These are phyloP conservation scores for Chrysanthemum makinoi DNA, from an alignment of 129 eudicot species.

Conservation along the genomic window DNA sequence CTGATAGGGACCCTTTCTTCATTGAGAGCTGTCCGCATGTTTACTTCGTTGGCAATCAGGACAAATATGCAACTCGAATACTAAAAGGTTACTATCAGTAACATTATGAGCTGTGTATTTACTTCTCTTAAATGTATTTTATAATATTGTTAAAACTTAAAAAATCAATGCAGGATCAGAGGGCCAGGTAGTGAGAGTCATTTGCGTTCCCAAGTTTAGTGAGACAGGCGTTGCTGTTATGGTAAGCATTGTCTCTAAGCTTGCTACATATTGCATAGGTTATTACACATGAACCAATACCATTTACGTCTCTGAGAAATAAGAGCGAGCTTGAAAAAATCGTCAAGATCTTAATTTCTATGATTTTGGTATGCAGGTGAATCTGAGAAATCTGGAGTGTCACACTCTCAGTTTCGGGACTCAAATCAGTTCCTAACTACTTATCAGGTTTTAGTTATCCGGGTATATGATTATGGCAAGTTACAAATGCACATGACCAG, in stretches of 20 bases:
- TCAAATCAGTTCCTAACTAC: constrained; percentile 37
- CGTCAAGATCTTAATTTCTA: constrained; percentile 1
- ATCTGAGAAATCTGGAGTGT: constrained; percentile 80
- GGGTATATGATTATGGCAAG: background rate
- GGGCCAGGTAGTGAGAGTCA: constrained; percentile 81
- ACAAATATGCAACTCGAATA: constrained; percentile 55
- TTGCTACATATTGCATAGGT: background rate
- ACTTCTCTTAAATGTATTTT: background rate
- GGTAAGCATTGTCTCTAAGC: constrained; percentile 47
- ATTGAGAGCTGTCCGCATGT: constrained; percentile 93
- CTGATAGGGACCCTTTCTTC: constrained; percentile 90
- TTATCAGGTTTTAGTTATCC: background rate
- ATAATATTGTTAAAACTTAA: background rate
- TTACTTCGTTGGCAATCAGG: constrained; percentile 90
- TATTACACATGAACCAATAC: background rate
- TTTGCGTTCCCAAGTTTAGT: constrained; percentile 76
- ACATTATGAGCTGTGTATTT: background rate
- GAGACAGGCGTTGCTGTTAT: constrained; percentile 88
- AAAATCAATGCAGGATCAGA: constrained; percentile 59
- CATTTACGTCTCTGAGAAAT: too few species aligned
- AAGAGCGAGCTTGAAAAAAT: too few species aligned
- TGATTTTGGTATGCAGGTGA: constrained; percentile 53
- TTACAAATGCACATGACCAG: constrained; percentile 12
- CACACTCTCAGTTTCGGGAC: constrained; percentile 70
- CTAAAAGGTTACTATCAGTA: constrained; percentile 48